These are phyloP conservation scores for Zygoascus sp. DNA, from an alignment of 1,139 yeast species.

Conservation along the genomic window DNA sequence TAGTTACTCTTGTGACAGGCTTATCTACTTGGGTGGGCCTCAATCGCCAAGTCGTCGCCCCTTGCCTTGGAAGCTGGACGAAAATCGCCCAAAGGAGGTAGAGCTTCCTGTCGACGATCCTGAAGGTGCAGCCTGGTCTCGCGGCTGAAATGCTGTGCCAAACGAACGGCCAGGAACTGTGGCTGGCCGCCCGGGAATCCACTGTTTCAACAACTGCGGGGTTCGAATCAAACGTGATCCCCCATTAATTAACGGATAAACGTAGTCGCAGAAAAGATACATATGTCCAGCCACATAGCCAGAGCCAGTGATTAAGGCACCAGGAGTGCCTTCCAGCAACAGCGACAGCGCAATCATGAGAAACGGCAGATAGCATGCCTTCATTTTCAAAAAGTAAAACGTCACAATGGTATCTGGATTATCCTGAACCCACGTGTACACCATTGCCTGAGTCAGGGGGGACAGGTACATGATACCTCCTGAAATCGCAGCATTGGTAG, in stretches of 20 bases:
- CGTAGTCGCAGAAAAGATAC: conserved; percentile 30
- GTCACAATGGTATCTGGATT: conserved; percentile 29
- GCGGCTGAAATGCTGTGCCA: background rate
- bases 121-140: background rate
- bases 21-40: no score
- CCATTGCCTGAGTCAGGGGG: conserved; percentile 30
- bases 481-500: conserved; percentile 20
- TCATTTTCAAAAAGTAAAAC: conserved; percentile 32
- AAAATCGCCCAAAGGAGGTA: conserved; percentile 13
- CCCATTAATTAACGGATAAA: conserved; percentile 17
- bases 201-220: conserved; percentile 10
- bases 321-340: conserved; percentile 29
- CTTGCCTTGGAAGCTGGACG: conserved; percentile 20
- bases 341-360: conserved; percentile 30
- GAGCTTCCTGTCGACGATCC: background rate
- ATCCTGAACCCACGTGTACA: conserved; percentile 39
- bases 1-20: no score
- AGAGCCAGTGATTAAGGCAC: conserved; percentile 27
- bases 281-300: conserved; percentile 37
- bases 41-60: conserved; percentile 31
- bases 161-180: background rate
- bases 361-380: conserved; percentile 35
- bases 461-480: conserved; percentile 27
- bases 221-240: conserved; percentile 12
- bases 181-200: conserved; percentile 10